Percentiles rank a stretch among this genome's conserved stretches.
These are phyloP conservation scores for Calonectria ilicicola DNA, from an alignment of 2,329 filamentous ascomycete species.

Conservation along the genomic window DNA sequence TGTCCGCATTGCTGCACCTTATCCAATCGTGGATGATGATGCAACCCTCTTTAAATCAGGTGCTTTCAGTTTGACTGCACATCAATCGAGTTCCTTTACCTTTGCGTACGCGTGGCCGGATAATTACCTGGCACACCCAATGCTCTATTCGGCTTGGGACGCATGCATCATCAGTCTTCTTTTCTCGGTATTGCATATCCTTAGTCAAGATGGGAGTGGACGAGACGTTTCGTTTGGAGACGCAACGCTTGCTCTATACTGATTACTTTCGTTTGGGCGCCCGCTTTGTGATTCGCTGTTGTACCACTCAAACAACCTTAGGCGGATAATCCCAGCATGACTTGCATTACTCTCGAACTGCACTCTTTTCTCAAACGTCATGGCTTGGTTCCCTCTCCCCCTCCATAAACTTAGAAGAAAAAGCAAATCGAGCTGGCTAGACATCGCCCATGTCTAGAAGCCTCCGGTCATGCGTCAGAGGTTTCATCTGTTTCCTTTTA, in stretches of 20 bases:
- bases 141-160: neutral
- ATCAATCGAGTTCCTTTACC: neutral
- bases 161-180: neutral
- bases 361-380: neutral
- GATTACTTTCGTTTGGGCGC: neutral
- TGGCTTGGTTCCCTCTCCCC: neutral
- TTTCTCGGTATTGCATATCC: neutral
- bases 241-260: neutral
- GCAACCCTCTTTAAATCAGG: neutral
- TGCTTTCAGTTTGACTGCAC: neutral
- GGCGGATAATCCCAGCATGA: neutral
- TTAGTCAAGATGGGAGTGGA: no score
- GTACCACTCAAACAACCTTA: neutral
- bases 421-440: neutral
- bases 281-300: neutral
- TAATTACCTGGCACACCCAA: neutral
- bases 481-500: neutral
- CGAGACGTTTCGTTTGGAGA: neutral
- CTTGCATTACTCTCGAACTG: neutral
- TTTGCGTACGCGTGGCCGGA: neutral
- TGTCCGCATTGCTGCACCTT: neutral
- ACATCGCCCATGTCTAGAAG: neutral
- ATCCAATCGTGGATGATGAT: neutral
- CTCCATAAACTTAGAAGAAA: neutral
- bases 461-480: neutral